Conservation (phyloP, 2,329 filamentous ascomycete genomes). For the Zasmidium angulare region DNA sequence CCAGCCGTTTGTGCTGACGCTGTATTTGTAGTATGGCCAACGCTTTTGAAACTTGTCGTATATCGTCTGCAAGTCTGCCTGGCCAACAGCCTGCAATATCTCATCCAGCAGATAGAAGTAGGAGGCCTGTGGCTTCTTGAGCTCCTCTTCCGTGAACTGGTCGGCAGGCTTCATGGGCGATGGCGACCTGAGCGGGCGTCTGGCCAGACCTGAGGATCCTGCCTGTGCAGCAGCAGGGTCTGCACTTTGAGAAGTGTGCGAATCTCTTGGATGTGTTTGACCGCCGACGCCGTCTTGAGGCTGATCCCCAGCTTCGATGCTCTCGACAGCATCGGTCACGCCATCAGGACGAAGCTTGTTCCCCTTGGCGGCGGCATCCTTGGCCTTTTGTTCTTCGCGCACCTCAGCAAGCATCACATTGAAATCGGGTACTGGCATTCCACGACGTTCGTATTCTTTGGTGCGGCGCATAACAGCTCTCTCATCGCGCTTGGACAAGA, state of each 20-base stretch:
- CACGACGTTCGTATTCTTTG: conserved; percentile 37
- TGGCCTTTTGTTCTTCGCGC: conserved; percentile 38
- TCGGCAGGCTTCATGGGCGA: conserved; percentile 63
- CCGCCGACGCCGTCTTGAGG: neutral
- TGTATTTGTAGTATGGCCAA: conserved; percentile 64
- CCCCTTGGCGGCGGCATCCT: conserved; percentile 32
- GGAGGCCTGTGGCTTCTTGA: conserved; percentile 65
- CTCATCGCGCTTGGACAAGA: conserved; percentile 74
- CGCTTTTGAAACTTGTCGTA: conserved; percentile 64
- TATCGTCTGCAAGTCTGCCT: conserved; percentile 65
- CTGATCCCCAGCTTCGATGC: conserved; percentile 25
- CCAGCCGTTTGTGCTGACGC: conserved; percentile 61
- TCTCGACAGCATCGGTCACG: conserved; percentile 30
- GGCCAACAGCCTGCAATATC: conserved; percentile 57
- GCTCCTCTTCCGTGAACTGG: conserved; percentile 71
- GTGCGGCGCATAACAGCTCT: conserved; percentile 35
- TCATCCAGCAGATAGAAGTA: conserved; percentile 66
- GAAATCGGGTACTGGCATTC: conserved; percentile 30
- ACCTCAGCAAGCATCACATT: conserved; percentile 34
- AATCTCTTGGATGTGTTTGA: neutral
- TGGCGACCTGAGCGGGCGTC: conserved; percentile 43
- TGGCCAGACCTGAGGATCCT: conserved; percentile 7
- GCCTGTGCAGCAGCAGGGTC: conserved; percentile 2
- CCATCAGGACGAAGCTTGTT: conserved; percentile 29
- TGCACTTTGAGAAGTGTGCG: conserved; percentile 4